Percentiles rank a stretch among this genome's conserved stretches.
Conservation (phyloP, 2,329 filamentous ascomycete genomes). For the Elsinoe arachidis region DNA sequence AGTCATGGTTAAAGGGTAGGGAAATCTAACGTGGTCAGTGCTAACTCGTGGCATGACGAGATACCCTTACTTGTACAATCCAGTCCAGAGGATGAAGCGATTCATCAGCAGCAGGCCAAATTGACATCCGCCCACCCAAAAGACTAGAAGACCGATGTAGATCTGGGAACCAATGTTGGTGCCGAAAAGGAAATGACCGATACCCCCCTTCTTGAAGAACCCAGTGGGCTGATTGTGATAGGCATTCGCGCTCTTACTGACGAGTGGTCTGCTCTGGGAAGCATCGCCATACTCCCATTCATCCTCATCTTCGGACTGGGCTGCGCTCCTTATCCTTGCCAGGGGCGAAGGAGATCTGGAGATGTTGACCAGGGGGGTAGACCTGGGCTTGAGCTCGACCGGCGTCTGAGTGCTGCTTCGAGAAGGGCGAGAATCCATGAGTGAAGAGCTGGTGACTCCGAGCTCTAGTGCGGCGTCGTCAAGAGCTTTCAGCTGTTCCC, state of each 20-base stretch:
- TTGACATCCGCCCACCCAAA: slow-evolving; percentile 40
- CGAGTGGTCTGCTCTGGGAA: slow-evolving; percentile 31
- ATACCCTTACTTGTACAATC: slow-evolving; percentile 8
- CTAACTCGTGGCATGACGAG: too few relatives aligned
- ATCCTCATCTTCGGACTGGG: slow-evolving; percentile 41
- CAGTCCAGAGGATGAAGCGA: slow-evolving; percentile 42
- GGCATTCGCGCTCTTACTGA: slow-evolving; percentile 29
- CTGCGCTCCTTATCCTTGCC: slow-evolving; percentile 33
- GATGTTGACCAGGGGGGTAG: slow-evolving; percentile 39
- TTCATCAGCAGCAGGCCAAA: slow-evolving; percentile 44
- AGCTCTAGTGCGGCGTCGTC: slow-evolving; percentile 27
- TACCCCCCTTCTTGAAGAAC: slow-evolving; percentile 31
- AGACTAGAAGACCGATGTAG: slow-evolving; percentile 39
- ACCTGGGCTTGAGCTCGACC: slow-evolving; percentile 20
- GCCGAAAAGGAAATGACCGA: slow-evolving; percentile 42
- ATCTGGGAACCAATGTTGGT: slow-evolving; percentile 41
- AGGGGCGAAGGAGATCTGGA: slow-evolving; percentile 38
- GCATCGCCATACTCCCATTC: slow-evolving; percentile 30
- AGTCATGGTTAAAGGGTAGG: slow-evolving; percentile 44
- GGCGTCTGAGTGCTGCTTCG: slow-evolving; percentile 25
- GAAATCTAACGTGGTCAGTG: slow-evolving; percentile 33
- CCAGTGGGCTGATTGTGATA: slow-evolving; percentile 22
- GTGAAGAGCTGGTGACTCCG: neutral
- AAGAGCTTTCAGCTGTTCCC: slow-evolving; percentile 29
- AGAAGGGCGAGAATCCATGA: slow-evolving; percentile 7